Evolutionary conservation across 352 stramenopile species (phyloP), one percentile per base, ranked within the genome.

Genomic region (Pythium dissotocum): DNA sequence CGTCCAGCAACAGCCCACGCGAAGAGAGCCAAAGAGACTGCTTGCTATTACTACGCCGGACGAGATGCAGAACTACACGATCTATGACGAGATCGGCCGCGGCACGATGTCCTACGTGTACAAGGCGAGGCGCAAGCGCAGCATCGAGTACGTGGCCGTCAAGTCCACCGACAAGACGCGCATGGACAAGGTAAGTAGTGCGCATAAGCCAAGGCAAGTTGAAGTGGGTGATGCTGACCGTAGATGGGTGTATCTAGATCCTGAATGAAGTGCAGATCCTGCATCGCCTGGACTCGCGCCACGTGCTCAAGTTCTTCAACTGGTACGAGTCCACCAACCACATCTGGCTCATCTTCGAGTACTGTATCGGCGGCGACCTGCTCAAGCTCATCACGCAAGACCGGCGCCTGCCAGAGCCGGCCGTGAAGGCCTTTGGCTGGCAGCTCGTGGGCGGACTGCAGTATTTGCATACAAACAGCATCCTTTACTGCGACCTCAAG

Each of bases 241-340:
- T 35, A 1, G 0, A 35, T 36, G 14, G 6, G 73, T 24, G 40
- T 51, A 24, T 30, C 48, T 36, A 94, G 86, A 91, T 95, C 61
- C 67, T 94, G 21, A 94, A 95, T 62, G 87, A 95, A 51, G 88
- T 96, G 40, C 88, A 93, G 65, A 82, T 97, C 67, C 79, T 97
- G 65, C 88, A 97, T 76, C 91, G 90, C 55, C 77, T 97, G 6
- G 72, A 92, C 38, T 95, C 86, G 61, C 87, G 76, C 30, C 81
- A 96, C 69, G 85, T 97, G 49, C 77, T 98, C 63, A 94, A 90
- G 75, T 98, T 98, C 70, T 94, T 90, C 80, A 95, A 98, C 74
- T 98, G 93, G 93, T 98, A 98, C 80, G 93, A 98, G 78, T 98
- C 93, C 59, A 81, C 91, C 62, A 97, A 98, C 78, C 95, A 98